phyloP scores from a whole-genome alignment of 345 rosid genomes.

The Populus nigra region DNA sequence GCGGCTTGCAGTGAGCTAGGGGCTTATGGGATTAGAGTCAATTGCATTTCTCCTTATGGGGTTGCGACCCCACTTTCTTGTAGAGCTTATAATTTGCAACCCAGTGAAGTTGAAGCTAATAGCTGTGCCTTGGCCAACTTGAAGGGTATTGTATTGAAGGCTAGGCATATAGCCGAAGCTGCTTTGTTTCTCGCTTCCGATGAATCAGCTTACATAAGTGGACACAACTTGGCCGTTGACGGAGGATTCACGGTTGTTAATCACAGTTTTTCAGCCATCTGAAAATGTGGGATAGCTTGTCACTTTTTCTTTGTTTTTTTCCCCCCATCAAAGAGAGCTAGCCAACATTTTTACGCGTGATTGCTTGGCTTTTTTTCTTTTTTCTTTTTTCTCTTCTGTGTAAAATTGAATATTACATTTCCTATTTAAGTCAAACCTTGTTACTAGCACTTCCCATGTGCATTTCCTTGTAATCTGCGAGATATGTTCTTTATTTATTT shows the following conservation, averaged over 20 bases:
- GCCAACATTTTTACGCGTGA: slow-evolving; percentile 3
- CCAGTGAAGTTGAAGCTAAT: slow-evolving; percentile 49
- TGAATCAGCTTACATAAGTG: slow-evolving; percentile 77
- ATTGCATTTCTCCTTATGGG: slow-evolving; percentile 78
- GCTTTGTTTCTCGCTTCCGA: slow-evolving; percentile 86
- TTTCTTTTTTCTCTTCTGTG: background rate
- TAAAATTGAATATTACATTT: background rate
- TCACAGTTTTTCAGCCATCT: slow-evolving; percentile 26
- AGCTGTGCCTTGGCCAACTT: slow-evolving; percentile 42
- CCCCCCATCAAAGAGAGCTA: background rate
- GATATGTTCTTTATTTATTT: no score
- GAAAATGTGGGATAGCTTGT: background rate
- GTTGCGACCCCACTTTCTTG: slow-evolving; percentile 80
- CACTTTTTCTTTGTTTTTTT: background rate
- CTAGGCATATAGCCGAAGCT: slow-evolving; percentile 74
- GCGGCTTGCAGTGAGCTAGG: slow-evolving; percentile 78
- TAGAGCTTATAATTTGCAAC: slow-evolving; percentile 41
- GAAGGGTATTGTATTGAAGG: slow-evolving; percentile 67
- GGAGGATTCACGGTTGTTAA: slow-evolving; percentile 77
- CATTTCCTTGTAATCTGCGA: slow-evolving; percentile 13
- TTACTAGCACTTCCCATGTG: slow-evolving; percentile 39
- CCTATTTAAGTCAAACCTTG: slow-evolving; percentile 35
- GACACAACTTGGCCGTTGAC: slow-evolving; percentile 79
- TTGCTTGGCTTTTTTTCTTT: slow-evolving; percentile 1
- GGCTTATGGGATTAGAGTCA: slow-evolving; percentile 77